Evolutionary conservation across 2,329 filamentous ascomycete genomes (phyloP).

Genomic region (Amylocarpus encephaloides): DNA sequence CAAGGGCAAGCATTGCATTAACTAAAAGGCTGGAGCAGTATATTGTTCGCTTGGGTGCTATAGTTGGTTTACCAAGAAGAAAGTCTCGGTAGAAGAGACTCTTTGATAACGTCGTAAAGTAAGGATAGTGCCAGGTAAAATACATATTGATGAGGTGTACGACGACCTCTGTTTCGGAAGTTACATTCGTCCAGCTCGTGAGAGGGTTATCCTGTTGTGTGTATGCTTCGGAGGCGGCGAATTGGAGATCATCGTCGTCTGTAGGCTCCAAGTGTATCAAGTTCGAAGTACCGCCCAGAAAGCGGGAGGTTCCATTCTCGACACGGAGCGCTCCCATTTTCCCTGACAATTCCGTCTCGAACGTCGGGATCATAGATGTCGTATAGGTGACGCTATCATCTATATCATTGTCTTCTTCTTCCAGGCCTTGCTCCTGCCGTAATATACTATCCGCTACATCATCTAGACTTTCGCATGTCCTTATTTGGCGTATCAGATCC

Average conservation of each 20-base stretch:
- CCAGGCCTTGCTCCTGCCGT: slow-evolving; percentile 28
- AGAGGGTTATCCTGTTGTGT: slow-evolving; percentile 57
- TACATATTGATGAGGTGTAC: slow-evolving; percentile 94
- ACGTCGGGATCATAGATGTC: slow-evolving; percentile 36
- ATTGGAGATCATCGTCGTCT: slow-evolving; percentile 32
- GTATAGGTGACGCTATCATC: slow-evolving; percentile 36
- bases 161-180: slow-evolving; percentile 69
- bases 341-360: slow-evolving; percentile 75
- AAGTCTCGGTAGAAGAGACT: slow-evolving; percentile 84
- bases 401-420: slow-evolving; percentile 36
- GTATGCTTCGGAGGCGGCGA: slow-evolving; percentile 27
- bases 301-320: slow-evolving; percentile 81
- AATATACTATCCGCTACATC: slow-evolving; percentile 31
- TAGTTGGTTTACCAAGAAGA: slow-evolving; percentile 56
- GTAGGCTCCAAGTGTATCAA: slow-evolving; percentile 68
- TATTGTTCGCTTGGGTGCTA: slow-evolving; percentile 47
- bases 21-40: slow-evolving; percentile 89
- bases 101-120: slow-evolving; percentile 87
- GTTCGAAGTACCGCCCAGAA: slow-evolving; percentile 91
- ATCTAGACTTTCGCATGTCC: slow-evolving; percentile 63
- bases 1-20: slow-evolving; percentile 87
- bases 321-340: slow-evolving; percentile 90
- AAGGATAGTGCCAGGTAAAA: slow-evolving; percentile 93
- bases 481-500: slow-evolving; percentile 75
- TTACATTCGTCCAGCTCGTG: slow-evolving; percentile 83